These are phyloP conservation scores for Clitoria ternatea DNA, from an alignment of 306 rosid genomes.

Conservation along the genomic window DNA sequence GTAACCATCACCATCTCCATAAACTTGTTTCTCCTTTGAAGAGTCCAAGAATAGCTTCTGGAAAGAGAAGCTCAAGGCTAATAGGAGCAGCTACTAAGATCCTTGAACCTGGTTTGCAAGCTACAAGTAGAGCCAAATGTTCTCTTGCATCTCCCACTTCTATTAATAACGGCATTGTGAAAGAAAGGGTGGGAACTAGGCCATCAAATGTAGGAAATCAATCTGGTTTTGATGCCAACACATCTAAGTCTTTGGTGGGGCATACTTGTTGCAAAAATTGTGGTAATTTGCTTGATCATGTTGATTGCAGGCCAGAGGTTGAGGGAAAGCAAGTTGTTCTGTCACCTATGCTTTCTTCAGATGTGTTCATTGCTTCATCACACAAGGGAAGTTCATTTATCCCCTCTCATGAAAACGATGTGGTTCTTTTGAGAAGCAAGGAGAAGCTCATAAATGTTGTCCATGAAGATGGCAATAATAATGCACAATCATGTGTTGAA, in stretches of 20 bases:
- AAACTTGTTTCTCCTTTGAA: conserved; percentile 52
- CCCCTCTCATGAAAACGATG: conserved; percentile 36
- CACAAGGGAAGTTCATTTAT: conserved; percentile 22
- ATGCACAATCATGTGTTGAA: conserved; percentile 12
- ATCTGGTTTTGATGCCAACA: conserved; percentile 21
- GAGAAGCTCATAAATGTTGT: conserved; percentile 21
- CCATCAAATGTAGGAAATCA: conserved; percentile 12
- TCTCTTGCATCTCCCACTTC: conserved; percentile 47
- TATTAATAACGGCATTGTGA: conserved; percentile 13
- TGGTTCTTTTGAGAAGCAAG: conserved; percentile 32
- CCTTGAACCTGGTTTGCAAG: conserved; percentile 75
- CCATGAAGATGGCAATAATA: conserved; percentile 27
- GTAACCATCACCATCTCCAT: conserved; percentile 27
- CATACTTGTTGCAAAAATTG: conserved; percentile 51
- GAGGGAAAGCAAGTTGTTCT: conserved; percentile 29
- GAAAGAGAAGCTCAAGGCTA: conserved; percentile 59
- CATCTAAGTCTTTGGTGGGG: conserved; percentile 28
- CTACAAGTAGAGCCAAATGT: conserved; percentile 46
- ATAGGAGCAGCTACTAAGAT: conserved; percentile 70
- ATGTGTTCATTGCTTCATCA: conserved; percentile 26
- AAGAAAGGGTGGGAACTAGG: background rate
- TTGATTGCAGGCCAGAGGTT: conserved; percentile 17
- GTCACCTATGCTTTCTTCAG: conserved; percentile 37
- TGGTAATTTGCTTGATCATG: conserved; percentile 40
- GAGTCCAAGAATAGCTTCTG: conserved; percentile 51